phyloP scores from a whole-genome alignment of 2,329 filamentous ascomycete genomes.

The Hypoxylon sp. region DNA sequence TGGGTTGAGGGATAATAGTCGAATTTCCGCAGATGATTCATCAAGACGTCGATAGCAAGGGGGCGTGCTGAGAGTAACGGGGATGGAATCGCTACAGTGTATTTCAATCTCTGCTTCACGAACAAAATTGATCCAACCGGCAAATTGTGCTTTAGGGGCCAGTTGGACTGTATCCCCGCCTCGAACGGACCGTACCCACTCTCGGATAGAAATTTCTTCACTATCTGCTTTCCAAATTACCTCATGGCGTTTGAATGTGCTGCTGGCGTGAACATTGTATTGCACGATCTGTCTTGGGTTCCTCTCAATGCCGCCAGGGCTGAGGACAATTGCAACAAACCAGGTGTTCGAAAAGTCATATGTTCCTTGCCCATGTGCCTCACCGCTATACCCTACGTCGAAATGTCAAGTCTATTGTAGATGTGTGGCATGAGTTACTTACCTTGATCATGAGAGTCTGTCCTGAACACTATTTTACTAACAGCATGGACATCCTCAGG shows the following conservation, averaged over 20 bases:
- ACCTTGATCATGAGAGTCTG: not conserved
- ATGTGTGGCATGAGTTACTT: not conserved
- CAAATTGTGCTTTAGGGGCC: not conserved
- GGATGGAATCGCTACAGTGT: not conserved
- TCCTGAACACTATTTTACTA: not conserved
- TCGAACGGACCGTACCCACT: slow-evolving; percentile 1
- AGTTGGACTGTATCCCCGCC: slow-evolving; percentile 9
- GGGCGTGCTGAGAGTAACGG: not conserved
- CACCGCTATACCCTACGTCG: not conserved
- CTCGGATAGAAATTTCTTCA: not conserved
- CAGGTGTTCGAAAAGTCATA: not conserved
- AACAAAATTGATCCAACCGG: slow-evolving; percentile 11
- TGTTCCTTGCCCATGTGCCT: not conserved
- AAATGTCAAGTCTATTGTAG: not conserved
- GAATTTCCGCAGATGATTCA: not conserved
- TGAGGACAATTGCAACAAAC: not conserved
- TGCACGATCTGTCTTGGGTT: not conserved
- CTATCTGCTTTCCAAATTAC: slow-evolving; percentile 2
- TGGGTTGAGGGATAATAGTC: not conserved
- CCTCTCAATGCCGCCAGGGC: not conserved
- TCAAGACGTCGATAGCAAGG: not conserved
- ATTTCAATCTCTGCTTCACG: not conserved
- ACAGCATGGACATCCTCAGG: not conserved
- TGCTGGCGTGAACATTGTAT: slow-evolving; percentile 4
- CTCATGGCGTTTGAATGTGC: not conserved